Evolutionary conservation across 306 rosid genomes (phyloP), one percentile per base, ranked within the genome.

Genomic region (Vigna angularis): DNA sequence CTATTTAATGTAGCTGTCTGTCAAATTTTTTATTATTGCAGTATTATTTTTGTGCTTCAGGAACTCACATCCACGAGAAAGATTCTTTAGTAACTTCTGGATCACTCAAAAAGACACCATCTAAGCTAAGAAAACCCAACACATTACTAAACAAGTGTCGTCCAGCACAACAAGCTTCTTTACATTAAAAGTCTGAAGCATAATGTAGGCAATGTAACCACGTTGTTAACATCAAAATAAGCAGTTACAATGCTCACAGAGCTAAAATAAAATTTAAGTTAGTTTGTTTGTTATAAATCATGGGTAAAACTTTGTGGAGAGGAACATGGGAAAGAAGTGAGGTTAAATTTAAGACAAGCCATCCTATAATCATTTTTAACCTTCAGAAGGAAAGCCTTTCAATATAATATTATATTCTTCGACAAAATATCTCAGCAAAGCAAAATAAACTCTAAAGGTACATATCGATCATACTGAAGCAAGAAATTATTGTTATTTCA

Each of bases 1-100:
- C 75, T 49, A 67, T 49, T 80, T 79, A 72, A 73, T 80, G 69
- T 72, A 72, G 83, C 69, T 80, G 79, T 15, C 48, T 74, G 66
- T 56, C 71, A 34, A 67, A 67, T 81, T 57, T 28, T 75, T 67
- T 75, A 74, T 74, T 75, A 74, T 74, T 17, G 61, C 75, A 66
- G 47, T 26, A 74, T 34, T 73, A 34, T 50, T 28, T 65, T 18
- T 72, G 74, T 72, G 14, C 55, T 24, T 48, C 9, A 81, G 28
- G 36, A 81, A 74, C 48, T 24, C 26, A 67, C 26, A 67, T 81
- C 55, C 6, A 74, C 17, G 10, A 80, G 40, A 49, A 47, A 70
- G 40, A 59, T 42, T 30, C 28, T 57, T 20, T 62, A 38, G 51
- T 82, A 72, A 6, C 85, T 75, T 75, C 36, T 59, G 22, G 9